Base-by-base conservation (phyloP, 352 stramenopile species). In the Thalassiosira mediterranea region DNA sequence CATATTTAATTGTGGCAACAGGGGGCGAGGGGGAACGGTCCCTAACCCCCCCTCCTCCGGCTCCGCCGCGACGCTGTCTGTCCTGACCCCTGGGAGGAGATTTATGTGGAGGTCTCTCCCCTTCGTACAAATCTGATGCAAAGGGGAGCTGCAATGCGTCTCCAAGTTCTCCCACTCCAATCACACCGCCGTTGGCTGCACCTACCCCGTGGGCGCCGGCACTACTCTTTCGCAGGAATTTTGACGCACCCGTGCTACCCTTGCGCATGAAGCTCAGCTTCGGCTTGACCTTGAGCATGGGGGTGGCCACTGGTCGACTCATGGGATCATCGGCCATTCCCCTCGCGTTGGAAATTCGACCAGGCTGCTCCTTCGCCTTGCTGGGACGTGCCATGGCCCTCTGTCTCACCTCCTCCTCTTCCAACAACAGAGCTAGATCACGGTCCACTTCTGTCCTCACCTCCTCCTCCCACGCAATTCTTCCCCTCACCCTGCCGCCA, bases 391-490 rank as follows among this genome's bases (percentile, higher is more conserved):
- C 32, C 23, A 42, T 48, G 10, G 63, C 34, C 15, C 40, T 29
- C 21, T 66, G 32, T 21, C 65, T 47, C 1, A 66, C 38, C 25
- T 57, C 65, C 38, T 38, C 21, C 31, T 74, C 63, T 15, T 64
- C 63, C 23, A 73, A 48, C 26, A 38, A 26, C 63, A 65, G 26
- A 25, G n/a, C 15, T 40, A 78, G 52, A 2, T 54, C 58, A n/a
- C 34, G 34, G 38, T 82, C 65, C 5, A 77, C 60, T 44, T 77
- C 60, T 4, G 64, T 52, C 0, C 19, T 25, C 15, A 83, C 51
- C 61, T 83, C 74, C 48, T 79, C 67, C 28, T 83, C 67, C 74
- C 74, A 83, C 19, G 53, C 19, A 52, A 83, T 76, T n/a, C 67
- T 60, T 34, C 74, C 74, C 13, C 74, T 38, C 13, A 83, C 67